These are phyloP conservation scores for Durotheca rogersii DNA, from an alignment of 495 filamentous ascomycete genomes.

Conservation along the genomic window DNA sequence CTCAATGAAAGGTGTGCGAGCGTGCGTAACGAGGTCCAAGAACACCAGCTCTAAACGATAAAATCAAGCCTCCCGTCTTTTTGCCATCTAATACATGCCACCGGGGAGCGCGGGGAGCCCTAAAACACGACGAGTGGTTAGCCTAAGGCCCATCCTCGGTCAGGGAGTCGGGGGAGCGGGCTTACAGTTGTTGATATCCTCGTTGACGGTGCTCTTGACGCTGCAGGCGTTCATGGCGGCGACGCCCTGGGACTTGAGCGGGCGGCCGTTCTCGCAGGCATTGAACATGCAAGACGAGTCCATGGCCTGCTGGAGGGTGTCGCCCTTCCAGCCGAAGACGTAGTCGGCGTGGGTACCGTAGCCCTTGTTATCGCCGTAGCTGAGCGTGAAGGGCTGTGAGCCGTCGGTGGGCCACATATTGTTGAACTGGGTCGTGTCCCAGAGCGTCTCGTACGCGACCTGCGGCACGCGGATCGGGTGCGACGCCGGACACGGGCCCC, in stretches of 20 bases:
- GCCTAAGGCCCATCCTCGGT: background rate
- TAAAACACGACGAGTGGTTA: background rate
- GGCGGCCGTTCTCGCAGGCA: constrained; percentile 45
- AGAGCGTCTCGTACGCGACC: constrained; percentile 54
- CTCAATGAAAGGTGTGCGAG: no score
- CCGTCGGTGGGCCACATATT: constrained; percentile 49
- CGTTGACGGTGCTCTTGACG: constrained; percentile 42
- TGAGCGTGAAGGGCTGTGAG: constrained; percentile 48
- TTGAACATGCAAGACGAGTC: constrained; percentile 49
- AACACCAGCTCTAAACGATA: no score
- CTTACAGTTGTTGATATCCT: constrained; percentile 52
- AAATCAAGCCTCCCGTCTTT: no score
- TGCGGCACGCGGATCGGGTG: constrained; percentile 53
- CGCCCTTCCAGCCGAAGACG: constrained; percentile 51
- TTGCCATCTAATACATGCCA: background rate
- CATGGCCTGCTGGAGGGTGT: constrained; percentile 47
- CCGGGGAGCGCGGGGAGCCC: background rate
- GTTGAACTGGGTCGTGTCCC: constrained; percentile 52
- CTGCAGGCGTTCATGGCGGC: constrained; percentile 47
- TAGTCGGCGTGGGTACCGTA: constrained; percentile 52
- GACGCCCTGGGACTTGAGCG: constrained; percentile 47
- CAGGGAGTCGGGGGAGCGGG: constrained; percentile 12
- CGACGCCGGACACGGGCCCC: constrained; percentile 50
- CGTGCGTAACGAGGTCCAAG: no score
- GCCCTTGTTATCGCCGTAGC: constrained; percentile 47